Base-by-base conservation (phyloP, 169 alveolate species). In the Cryptosporidium sp. region DNA sequence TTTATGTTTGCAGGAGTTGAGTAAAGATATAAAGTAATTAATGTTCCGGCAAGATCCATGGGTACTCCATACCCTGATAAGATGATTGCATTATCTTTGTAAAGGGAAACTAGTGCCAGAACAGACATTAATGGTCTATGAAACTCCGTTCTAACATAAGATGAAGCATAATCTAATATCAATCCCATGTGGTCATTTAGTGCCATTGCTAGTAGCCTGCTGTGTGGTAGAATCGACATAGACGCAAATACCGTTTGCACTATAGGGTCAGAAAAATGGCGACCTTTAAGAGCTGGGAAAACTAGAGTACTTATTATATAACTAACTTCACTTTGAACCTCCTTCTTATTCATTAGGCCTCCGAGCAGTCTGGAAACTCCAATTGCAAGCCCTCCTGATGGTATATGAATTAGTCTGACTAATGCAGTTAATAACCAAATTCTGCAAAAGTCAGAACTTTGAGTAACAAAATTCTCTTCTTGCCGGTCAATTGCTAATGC, bases 21-120 rank as follows among this genome's bases (percentile, higher is more conserved):
- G 16, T 73, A 73, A n/a, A 73, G 18, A 73, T 73, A 73, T 33
- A 80, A 61, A 5, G 75, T 62, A 26, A 80, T 65, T 16, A 80
- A 31, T 14, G 89, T 80, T 39, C 80, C 73, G 10, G 89, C 89
- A 41, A 80, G 75, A 43, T 80, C 89, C 21, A 59, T 23, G 0
- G 89, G 89, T 3, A 80, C 75, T n/a, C 89, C 89, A 67, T 80
- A 80, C 23, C 89, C 89, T 62, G 89, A 80, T 16, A 80, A 70
- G 3, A 65, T 43, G 43, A 80, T 80, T 1, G 89, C 89, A 62
- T 80, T 80, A 3, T 80, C 89, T 43, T 23, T 59, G 51, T 80
- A 80, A 6, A 80, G 68, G 0, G 89, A 80, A 0, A 58, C 39
- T 10, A 80, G 65, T 29, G 89, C 73, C 51, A 80, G 23, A 23